Conservation (phyloP, 768 basidiomycete species). For the Crepidotus variabilis region DNA sequence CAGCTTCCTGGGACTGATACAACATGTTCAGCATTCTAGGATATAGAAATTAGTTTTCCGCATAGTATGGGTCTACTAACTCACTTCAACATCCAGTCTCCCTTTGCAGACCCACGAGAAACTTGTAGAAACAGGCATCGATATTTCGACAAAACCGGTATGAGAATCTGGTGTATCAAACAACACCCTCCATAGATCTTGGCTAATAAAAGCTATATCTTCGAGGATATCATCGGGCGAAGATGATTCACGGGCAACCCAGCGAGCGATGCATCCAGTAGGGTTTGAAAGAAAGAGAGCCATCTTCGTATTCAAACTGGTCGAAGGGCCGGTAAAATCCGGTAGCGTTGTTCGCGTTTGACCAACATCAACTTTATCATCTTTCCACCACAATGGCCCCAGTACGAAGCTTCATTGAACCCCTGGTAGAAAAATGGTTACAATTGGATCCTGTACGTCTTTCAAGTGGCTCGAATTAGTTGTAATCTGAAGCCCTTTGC, state of each 20-base stretch:
- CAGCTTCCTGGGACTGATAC: too few species aligned
- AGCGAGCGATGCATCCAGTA: background rate
- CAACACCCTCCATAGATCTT: background rate
- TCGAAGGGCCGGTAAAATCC: too few species aligned
- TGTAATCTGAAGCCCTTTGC: constrained; percentile 1
- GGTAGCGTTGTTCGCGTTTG: too few species aligned
- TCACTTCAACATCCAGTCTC: too few species aligned
- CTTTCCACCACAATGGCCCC: background rate
- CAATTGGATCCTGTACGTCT: constrained; percentile 29
- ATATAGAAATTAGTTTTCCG: too few species aligned
- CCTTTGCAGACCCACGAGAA: too few species aligned
- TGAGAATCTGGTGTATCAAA: constrained; percentile 18
- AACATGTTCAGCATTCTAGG: too few species aligned
- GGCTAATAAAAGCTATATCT: background rate
- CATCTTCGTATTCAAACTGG: background rate
- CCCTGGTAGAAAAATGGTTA: constrained; percentile 36
- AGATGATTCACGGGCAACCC: background rate
- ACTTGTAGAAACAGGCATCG: too few species aligned
- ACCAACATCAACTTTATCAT: constrained; percentile 31
- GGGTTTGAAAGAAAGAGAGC: background rate
- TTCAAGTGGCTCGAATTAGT: background rate
- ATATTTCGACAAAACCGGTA: too few species aligned
- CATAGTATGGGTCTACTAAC: too few species aligned
- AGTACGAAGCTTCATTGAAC: background rate
- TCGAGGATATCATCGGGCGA: background rate